Conservation (phyloP, 805 yeast genomes). For the Clavispora carvajalis region DNA sequence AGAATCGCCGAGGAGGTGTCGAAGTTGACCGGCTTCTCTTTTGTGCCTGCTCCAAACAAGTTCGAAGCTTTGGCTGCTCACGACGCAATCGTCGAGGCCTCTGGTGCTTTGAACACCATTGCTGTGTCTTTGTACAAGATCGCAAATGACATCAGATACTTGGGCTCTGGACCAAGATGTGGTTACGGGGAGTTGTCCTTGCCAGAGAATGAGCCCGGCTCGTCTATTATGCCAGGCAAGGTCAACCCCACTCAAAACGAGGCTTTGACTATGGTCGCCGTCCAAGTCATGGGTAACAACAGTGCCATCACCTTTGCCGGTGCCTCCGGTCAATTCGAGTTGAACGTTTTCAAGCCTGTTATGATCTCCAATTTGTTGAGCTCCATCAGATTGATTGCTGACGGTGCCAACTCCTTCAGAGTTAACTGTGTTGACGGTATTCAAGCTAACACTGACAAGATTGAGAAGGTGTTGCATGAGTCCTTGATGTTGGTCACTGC, state of each 20-base stretch:
- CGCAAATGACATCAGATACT: conserved; percentile 96
- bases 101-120: conserved; percentile 94
- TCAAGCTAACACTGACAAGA: conserved; percentile 80
- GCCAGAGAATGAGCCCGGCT: conserved; percentile 99
- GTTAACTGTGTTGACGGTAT: conserved; percentile 94
- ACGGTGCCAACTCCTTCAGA: conserved; percentile 87
- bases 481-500: conserved; percentile 98
- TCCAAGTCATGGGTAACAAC: conserved; percentile 97
- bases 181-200: conserved; percentile 94
- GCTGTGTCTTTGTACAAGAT: conserved; percentile 93
- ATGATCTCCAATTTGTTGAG: conserved; percentile 86
- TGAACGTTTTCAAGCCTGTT: conserved; percentile 97
- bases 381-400: conserved; percentile 84
- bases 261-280: conserved; percentile 96
- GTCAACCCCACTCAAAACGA: conserved; percentile 99
- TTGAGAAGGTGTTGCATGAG: conserved; percentile 82
- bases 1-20: conserved; percentile 84
- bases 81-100: conserved; percentile 96
- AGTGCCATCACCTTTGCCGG: conserved; percentile 94
- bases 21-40: conserved; percentile 79
- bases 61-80: conserved; percentile 99
- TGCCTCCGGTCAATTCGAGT: conserved; percentile 97
- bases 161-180: conserved; percentile 99
- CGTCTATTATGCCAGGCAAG: conserved; percentile 99
- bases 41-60: conserved; percentile 95